These are phyloP conservation scores for Arabidopsis lyrata DNA, from an alignment of 441 rosid genomes.

Conservation along the genomic window DNA sequence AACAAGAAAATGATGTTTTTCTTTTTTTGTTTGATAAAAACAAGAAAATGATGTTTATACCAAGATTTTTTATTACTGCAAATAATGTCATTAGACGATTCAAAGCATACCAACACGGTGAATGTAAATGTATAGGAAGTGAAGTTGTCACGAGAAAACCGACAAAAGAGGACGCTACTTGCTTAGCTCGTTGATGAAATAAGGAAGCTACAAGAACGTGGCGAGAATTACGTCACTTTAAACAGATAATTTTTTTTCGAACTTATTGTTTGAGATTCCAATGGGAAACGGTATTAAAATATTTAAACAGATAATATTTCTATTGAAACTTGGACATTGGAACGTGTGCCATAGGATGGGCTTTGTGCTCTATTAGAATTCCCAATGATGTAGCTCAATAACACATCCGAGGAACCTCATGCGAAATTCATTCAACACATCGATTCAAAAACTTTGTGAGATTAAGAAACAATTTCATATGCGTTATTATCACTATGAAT, in stretches of 20 bases:
- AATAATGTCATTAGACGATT: not conserved
- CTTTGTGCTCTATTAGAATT: constrained; percentile 3
- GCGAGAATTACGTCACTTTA: constrained; percentile 33
- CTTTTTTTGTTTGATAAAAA: no score
- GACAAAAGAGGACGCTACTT: constrained; percentile 28
- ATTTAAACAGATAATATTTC: constrained; percentile 15
- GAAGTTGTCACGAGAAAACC: constrained; percentile 11
- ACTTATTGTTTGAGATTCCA: constrained; percentile 1
- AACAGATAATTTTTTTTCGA: constrained; percentile 15
- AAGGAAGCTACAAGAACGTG: constrained; percentile 36
- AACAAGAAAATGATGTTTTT: no score
- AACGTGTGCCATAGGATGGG: constrained; percentile 47
- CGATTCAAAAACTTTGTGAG: not conserved
- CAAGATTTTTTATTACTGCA: not conserved
- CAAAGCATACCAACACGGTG: not conserved
- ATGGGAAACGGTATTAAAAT: not conserved
- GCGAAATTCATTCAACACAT: not conserved
- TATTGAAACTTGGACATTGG: constrained; percentile 30
- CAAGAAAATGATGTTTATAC: no score
- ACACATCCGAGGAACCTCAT: constrained; percentile 25
- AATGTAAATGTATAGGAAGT: not conserved
- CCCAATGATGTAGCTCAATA: constrained; percentile 16
- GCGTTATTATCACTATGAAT: not conserved
- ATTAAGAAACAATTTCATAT: not conserved
- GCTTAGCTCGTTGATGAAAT: constrained; percentile 31